phyloP scores from a whole-genome alignment of 371 early-diverging fungal genomes.

The Syncephalastrum monosporum region DNA sequence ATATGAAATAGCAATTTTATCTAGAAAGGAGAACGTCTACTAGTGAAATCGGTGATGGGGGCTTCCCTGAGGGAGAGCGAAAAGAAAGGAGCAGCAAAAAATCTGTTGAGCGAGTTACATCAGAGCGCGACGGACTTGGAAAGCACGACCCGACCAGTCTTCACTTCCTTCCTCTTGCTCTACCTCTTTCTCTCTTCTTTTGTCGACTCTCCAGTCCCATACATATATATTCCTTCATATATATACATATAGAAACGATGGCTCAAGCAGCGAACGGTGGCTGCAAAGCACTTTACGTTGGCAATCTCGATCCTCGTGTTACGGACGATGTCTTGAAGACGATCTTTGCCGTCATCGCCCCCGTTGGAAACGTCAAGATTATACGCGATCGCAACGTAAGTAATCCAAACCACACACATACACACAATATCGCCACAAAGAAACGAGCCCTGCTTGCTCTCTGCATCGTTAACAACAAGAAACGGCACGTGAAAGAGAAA shows the following conservation, averaged over 20 bases:
- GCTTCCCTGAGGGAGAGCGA: no score
- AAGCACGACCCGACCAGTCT: constrained; percentile 10
- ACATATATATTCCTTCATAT: neutral
- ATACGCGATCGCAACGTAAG: constrained; percentile 79
- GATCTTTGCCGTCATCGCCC: constrained; percentile 66
- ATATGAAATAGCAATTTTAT: no score
- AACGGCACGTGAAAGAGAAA: constrained; percentile 1
- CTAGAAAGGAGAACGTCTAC: no score
- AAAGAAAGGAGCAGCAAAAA: no score
- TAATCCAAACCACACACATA: constrained; percentile 5
- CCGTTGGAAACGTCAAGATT: constrained; percentile 73
- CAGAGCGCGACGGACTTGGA: no score
- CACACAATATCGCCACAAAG: neutral
- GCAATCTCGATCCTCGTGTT: constrained; percentile 80
- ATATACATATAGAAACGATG: constrained; percentile 1
- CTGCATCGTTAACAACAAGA: no score
- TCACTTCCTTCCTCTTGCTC: constrained; percentile 11
- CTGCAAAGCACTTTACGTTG: constrained; percentile 75
- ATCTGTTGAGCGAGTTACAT: no score
- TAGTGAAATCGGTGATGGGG: no score
- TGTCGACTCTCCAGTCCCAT: constrained; percentile 9
- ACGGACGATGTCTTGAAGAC: constrained; percentile 68
- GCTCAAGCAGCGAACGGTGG: constrained; percentile 35
- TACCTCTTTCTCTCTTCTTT: constrained; percentile 11
- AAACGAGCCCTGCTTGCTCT: no score